Percentiles rank a stretch among this genome's conserved stretches.
Conservation (phyloP, 805 yeast genomes). For the Tetrapisispora arboricola region DNA sequence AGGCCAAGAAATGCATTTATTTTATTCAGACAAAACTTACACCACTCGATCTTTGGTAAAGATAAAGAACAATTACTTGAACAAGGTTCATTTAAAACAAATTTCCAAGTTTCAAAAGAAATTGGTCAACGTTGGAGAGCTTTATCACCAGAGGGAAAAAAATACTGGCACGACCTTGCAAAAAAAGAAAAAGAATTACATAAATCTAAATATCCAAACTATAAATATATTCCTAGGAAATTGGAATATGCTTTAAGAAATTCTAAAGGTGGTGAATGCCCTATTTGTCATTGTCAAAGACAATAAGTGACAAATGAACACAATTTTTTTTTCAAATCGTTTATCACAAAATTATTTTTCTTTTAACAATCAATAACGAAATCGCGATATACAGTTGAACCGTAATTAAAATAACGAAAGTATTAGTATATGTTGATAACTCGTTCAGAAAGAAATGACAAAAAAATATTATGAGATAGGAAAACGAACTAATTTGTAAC, state of each 20-base stretch:
- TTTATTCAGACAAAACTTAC: conserved; percentile 73
- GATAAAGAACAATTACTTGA: conserved; percentile 9
- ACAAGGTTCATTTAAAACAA: conserved; percentile 28
- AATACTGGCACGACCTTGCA: conserved; percentile 69
- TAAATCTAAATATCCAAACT: conserved; percentile 77
- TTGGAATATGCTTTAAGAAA: conserved; percentile 2
- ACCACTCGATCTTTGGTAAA: conserved; percentile 37
- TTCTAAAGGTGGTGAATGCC: conserved; percentile 1
- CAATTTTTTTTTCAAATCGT: no score
- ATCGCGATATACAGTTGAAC: no score
- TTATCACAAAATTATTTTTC: no score
- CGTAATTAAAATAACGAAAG: no score
- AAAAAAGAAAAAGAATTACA: conserved; percentile 75
- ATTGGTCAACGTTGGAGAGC: conserved; percentile 34
- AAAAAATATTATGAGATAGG: not conserved
- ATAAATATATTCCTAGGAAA: conserved; percentile 57
- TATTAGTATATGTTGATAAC: no score
- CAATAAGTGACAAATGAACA: not conserved
- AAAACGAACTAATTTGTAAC: no score
- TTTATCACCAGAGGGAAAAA: conserved; percentile 44
- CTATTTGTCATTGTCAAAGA: conserved; percentile 2
- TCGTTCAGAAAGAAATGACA: no score
- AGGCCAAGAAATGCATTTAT: conserved; percentile 75
- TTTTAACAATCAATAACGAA: no score
- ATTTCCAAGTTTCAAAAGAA: conserved; percentile 45